These are phyloP conservation scores for Cryptosporidium sp. DNA, from an alignment of 169 alveolate genomes.

Conservation along the genomic window DNA sequence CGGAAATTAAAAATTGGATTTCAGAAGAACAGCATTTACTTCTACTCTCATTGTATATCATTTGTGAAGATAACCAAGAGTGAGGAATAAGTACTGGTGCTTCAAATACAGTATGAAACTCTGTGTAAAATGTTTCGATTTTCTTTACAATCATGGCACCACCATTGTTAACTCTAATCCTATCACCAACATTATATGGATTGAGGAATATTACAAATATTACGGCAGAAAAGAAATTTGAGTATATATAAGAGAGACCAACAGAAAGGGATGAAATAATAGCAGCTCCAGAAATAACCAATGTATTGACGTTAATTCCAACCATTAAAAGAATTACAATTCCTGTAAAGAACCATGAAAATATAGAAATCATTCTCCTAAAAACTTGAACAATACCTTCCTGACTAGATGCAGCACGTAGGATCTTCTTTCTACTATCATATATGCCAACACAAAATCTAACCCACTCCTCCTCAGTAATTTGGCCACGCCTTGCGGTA, in stretches of 20 bases:
- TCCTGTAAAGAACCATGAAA: constrained; percentile 83
- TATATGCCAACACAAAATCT: constrained; percentile 71
- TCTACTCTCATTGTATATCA: constrained; percentile 88
- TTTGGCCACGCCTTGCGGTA: constrained; percentile 68
- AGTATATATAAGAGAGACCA: constrained; percentile 86
- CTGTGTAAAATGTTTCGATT: constrained; percentile 86
- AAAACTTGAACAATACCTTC: constrained; percentile 87
- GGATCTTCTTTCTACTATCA: constrained; percentile 65
- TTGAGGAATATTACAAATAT: constrained; percentile 85
- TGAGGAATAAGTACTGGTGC: constrained; percentile 85
- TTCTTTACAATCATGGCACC: constrained; percentile 85
- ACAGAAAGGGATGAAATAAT: constrained; percentile 87
- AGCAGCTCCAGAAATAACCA: constrained; percentile 90
- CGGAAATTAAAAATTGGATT: constrained; percentile 82
- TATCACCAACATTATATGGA: constrained; percentile 89
- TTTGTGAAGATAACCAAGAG: constrained; percentile 85
- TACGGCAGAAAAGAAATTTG: constrained; percentile 86
- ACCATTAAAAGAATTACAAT: constrained; percentile 84
- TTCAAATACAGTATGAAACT: constrained; percentile 86
- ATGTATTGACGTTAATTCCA: constrained; percentile 87
- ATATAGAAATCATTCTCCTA: constrained; percentile 84
- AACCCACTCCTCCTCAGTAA: constrained; percentile 74
- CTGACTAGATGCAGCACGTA: constrained; percentile 78
- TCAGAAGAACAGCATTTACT: constrained; percentile 85
- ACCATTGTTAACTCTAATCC: constrained; percentile 83